phyloP scores from a whole-genome alignment of 2,329 filamentous ascomycete genomes.

The Alternaria sp. region DNA sequence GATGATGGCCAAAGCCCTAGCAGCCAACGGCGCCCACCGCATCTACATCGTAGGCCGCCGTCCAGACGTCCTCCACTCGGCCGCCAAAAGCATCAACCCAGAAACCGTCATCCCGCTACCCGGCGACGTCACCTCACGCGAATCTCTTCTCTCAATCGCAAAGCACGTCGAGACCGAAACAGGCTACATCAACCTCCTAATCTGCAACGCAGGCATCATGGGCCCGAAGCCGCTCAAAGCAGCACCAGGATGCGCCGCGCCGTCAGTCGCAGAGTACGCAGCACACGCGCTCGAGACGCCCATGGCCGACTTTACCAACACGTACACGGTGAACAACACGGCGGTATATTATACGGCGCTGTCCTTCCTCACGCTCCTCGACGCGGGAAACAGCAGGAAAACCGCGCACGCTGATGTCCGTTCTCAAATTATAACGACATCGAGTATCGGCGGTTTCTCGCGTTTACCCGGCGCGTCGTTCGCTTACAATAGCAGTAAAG shows the following conservation, averaged over 20 bases:
- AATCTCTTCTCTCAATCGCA: conserved; percentile 18
- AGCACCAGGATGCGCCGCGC: conserved; percentile 8
- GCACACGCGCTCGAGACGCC: conserved; percentile 26
- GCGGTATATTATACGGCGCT: conserved; percentile 51
- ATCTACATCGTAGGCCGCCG: conserved; percentile 31
- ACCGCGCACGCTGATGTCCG: conserved; percentile 16
- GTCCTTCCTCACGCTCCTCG: conserved; percentile 51
- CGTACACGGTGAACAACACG: conserved; percentile 51
- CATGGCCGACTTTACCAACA: conserved; percentile 39
- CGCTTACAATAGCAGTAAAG: conserved; percentile 50
- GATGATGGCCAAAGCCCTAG: conserved; percentile 28
- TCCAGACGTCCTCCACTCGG: conserved; percentile 14
- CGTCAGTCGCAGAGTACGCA: conserved; percentile 23
- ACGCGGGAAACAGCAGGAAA: conserved; percentile 46
- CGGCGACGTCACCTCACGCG: conserved; percentile 27
- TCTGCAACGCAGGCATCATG: conserved; percentile 35
- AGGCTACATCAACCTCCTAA: conserved; percentile 29
- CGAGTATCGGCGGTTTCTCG: conserved; percentile 13
- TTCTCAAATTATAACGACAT: conserved; percentile 31
- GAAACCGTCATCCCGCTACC: conserved; percentile 22
- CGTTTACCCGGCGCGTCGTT: conserved; percentile 10
- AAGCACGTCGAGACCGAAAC: conserved; percentile 13
- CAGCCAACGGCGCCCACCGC: conserved; percentile 23
- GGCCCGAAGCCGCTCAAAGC: conserved; percentile 26
- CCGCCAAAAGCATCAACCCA: conserved; percentile 17